These are phyloP conservation scores for Calonectria montana DNA, from an alignment of 2,329 filamentous ascomycete species.

Conservation along the genomic window DNA sequence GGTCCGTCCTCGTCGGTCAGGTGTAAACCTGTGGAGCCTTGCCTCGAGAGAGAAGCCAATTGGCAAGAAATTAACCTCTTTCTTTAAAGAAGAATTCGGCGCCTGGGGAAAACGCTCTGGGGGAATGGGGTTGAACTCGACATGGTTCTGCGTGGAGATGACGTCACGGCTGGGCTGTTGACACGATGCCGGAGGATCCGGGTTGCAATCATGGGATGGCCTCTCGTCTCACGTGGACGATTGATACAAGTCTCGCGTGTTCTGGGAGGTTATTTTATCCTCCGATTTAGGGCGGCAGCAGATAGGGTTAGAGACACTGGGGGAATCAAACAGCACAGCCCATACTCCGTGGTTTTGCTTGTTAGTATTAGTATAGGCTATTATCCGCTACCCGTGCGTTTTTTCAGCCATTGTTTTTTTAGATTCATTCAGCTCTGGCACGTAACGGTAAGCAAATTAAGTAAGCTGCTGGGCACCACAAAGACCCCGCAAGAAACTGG, in stretches of 20 bases:
- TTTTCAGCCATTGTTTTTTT: neutral
- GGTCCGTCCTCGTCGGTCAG: conserved; percentile 37
- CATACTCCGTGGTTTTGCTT: neutral
- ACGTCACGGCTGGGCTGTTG: neutral
- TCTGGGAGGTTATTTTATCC: neutral
- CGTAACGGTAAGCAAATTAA: neutral
- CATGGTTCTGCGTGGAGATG: neutral
- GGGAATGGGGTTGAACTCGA: conserved; percentile 5
- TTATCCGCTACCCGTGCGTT: neutral
- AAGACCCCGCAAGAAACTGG: neutral
- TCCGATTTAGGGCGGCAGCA: neutral
- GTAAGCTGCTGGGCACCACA: neutral
- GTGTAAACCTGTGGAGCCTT: conserved; percentile 21
- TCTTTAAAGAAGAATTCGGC: neutral
- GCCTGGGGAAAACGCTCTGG: conserved; percentile 1
- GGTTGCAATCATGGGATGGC: neutral
- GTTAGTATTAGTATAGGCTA: neutral
- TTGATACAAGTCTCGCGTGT: neutral
- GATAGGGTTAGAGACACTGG: neutral
- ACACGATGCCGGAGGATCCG: neutral
- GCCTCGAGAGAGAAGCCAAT: conserved; percentile 8
- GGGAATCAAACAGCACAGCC: neutral
- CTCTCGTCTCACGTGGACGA: neutral
- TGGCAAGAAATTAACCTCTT: conserved; percentile 1
- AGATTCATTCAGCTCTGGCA: no score